Evolutionary conservation across 2,329 filamentous ascomycete species (phyloP).

Genomic region (Botrytis galanthina): DNA sequence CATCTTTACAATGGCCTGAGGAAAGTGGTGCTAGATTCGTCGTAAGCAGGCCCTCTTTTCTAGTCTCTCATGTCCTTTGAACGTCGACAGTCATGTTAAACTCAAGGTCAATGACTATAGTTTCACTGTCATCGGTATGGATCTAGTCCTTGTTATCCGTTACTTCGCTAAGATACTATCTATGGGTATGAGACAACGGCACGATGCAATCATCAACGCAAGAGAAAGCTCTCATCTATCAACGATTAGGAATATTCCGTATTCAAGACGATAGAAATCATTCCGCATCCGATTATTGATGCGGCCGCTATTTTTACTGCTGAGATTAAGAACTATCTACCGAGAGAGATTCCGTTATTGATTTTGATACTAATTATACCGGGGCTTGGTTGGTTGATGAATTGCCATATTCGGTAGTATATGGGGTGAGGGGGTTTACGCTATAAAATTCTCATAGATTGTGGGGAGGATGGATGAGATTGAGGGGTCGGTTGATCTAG

Average conservation of each 20-base stretch:
- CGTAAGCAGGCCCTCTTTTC: conserved; percentile 28
- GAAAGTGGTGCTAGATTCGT: conserved; percentile 43
- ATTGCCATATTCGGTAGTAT: conserved; percentile 46
- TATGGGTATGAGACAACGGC: conserved; percentile 54
- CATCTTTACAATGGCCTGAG: conserved; percentile 36
- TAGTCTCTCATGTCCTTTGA: background rate
- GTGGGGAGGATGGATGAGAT: conserved; percentile 38
- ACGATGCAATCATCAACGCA: conserved; percentile 24
- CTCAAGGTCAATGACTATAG: conserved; percentile 49
- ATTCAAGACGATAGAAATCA: conserved; percentile 27
- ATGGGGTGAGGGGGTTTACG: conserved; percentile 48
- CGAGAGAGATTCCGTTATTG: conserved; percentile 33
- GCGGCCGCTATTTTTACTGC: conserved; percentile 48
- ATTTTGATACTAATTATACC: conserved; percentile 26
- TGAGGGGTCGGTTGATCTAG: background rate
- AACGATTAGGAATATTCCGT: too few species aligned
- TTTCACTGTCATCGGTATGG: conserved; percentile 62
- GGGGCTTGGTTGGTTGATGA: conserved; percentile 24
- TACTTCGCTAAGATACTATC: conserved; percentile 33
- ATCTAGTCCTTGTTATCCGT: conserved; percentile 40
- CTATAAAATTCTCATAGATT: conserved; percentile 50
- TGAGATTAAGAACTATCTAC: conserved; percentile 49
- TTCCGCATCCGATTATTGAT: conserved; percentile 45
- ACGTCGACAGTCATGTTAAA: conserved; percentile 43
- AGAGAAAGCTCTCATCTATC: too few species aligned